phyloP scores from a whole-genome alignment of 441 rosid genomes.

The Pelargonium hybrid region DNA sequence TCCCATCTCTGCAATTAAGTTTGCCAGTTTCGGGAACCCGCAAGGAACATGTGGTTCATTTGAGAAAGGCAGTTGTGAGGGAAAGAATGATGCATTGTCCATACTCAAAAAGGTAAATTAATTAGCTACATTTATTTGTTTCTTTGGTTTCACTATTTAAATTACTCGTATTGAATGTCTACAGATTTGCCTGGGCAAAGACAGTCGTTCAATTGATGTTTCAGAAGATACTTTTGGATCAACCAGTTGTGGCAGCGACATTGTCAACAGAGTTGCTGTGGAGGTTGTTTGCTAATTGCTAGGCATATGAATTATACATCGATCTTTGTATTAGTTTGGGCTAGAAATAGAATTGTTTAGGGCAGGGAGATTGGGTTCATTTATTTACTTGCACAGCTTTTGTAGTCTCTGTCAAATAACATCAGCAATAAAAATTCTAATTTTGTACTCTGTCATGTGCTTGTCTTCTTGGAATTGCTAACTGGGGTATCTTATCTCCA shows the following conservation, averaged over 20 bases:
- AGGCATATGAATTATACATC: not conserved
- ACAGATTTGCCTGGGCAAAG: not conserved
- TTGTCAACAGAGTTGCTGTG: not conserved
- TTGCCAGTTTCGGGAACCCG: not conserved
- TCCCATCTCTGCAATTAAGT: not conserved
- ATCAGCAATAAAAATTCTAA: too few relatives aligned
- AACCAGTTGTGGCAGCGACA: not conserved
- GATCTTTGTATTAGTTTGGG: too few relatives aligned
- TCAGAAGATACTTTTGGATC: not conserved
- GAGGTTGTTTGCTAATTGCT: conserved; percentile 21
- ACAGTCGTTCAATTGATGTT: conserved; percentile 2
- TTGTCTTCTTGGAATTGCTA: too few relatives aligned
- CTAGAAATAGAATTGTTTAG: too few relatives aligned
- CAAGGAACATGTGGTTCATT: not conserved
- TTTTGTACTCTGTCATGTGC: too few relatives aligned
- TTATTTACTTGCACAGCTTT: too few relatives aligned
- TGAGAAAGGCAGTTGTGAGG: not conserved
- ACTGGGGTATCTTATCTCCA: too few relatives aligned
- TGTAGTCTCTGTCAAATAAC: too few relatives aligned
- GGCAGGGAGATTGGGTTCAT: too few relatives aligned
- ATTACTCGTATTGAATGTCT: not conserved
- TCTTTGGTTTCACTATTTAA: not conserved
- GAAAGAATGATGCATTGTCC: not conserved
- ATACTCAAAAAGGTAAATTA: not conserved
- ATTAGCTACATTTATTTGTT: not conserved